These are phyloP conservation scores for Plasmopara viticola DNA, from an alignment of 352 stramenopile genomes.

Conservation along the genomic window DNA sequence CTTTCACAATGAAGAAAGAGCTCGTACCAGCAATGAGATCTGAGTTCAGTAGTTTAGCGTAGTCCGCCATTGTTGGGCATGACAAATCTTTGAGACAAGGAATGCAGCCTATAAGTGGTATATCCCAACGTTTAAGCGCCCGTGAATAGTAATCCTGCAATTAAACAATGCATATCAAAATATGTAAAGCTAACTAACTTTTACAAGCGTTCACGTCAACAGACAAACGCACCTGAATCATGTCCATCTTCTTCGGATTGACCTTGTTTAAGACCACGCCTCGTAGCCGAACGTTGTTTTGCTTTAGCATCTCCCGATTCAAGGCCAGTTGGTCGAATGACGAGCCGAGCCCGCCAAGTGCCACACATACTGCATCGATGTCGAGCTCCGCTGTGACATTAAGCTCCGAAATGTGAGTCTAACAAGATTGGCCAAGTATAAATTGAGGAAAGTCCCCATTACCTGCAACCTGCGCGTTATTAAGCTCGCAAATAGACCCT, in stretches of 20 bases:
- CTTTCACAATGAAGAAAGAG: not conserved
- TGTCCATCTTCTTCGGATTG: constrained; percentile 85
- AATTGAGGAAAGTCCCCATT: constrained; percentile 2
- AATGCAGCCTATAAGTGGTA: constrained; percentile 85
- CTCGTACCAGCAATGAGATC: constrained; percentile 62
- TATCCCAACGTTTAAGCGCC: constrained; percentile 85
- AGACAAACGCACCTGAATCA: constrained; percentile 62
- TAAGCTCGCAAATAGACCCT: constrained; percentile 87
- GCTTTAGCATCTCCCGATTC: constrained; percentile 77
- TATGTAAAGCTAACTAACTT: not conserved
- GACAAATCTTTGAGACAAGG: constrained; percentile 78
- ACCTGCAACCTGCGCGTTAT: constrained; percentile 87
- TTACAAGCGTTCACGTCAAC: not conserved
- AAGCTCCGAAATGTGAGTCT: constrained; percentile 2
- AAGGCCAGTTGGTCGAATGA: constrained; percentile 84
- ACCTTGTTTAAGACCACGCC: constrained; percentile 88
- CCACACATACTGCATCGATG: constrained; percentile 79
- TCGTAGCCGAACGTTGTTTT: constrained; percentile 68
- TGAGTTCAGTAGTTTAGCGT: constrained; percentile 80
- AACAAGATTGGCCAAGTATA: constrained; percentile 2
- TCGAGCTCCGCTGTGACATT: constrained; percentile 50
- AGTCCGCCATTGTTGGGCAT: constrained; percentile 83
- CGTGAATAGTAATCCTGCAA: constrained; percentile 82
- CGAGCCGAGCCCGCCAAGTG: constrained; percentile 69
- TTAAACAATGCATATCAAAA: constrained; percentile 1